phyloP scores from a whole-genome alignment of 176 grass and related monocot genomes.

The Oryza brachyantha region DNA sequence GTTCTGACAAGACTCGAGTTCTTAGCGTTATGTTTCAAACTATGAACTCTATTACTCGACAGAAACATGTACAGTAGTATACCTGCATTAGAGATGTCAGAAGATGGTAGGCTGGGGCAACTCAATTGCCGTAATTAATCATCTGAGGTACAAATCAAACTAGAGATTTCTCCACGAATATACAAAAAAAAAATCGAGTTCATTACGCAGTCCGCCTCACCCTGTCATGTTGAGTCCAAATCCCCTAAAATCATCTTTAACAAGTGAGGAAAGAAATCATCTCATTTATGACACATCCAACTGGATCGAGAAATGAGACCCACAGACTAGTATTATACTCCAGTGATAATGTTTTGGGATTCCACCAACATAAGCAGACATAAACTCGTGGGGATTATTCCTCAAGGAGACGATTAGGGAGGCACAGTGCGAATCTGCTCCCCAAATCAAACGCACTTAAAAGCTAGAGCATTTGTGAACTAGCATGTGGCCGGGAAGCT shows the following conservation, averaged over 20 bases:
- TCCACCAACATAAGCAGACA: background rate
- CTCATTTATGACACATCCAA: constrained; percentile 11
- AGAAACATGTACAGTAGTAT: background rate
- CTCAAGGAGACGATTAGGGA: constrained; percentile 12
- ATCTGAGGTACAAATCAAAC: background rate
- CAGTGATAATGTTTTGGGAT: background rate
- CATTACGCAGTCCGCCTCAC: background rate
- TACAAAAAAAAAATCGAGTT: background rate
- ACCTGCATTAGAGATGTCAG: background rate
- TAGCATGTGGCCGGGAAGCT: background rate
- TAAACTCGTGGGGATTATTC: constrained; percentile 40
- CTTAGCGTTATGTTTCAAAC: background rate
- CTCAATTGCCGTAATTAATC: background rate
- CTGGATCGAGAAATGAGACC: background rate
- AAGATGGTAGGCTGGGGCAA: background rate
- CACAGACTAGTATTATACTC: background rate
- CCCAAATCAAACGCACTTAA: constrained; percentile 12
- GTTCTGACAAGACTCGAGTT: background rate
- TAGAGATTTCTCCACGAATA: background rate
- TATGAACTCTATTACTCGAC: background rate
- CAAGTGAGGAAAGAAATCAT: background rate
- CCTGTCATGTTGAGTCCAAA: constrained; percentile 7
- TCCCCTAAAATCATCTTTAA: background rate
- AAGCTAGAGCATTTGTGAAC: background rate
- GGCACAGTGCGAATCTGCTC: constrained; percentile 32